phyloP scores from a whole-genome alignment of 2,329 filamentous ascomycete genomes.

The Apiospora rasikravindrae region DNA sequence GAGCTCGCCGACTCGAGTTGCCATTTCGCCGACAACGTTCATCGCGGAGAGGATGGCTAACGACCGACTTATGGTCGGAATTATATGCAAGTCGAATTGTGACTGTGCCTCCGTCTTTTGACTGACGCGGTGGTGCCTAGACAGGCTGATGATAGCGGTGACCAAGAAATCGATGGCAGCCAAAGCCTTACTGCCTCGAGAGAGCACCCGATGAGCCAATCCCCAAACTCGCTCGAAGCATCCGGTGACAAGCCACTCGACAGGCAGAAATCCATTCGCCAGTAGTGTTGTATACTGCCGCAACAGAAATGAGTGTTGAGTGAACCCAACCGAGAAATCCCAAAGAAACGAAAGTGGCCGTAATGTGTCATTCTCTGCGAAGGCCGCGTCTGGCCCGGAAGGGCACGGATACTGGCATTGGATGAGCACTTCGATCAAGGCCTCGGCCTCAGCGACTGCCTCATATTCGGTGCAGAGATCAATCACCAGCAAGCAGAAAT shows the following conservation, averaged over 20 bases:
- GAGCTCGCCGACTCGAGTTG: conserved; percentile 21
- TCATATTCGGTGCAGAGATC: conserved; percentile 45
- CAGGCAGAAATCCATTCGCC: conserved; percentile 40
- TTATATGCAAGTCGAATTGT: conserved; percentile 31
- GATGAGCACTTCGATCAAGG: conserved; percentile 44
- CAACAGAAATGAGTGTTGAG: conserved; percentile 41
- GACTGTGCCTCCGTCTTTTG: conserved; percentile 23
- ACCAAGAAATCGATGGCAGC: conserved; percentile 45
- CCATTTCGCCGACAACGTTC: conserved; percentile 32
- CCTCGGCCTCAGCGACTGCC: conserved; percentile 47
- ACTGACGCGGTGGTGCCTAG: conserved; percentile 27
- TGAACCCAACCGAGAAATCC: conserved; percentile 40
- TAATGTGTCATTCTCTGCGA: conserved; percentile 34
- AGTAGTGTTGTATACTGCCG: conserved; percentile 45
- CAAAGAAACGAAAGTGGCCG: conserved; percentile 42
- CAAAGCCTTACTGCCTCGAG: conserved; percentile 35
- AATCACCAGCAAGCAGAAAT: conserved; percentile 47
- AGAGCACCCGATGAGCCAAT: conserved; percentile 42
- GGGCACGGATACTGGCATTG: conserved; percentile 43
- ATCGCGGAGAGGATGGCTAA: conserved; percentile 46
- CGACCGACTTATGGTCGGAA: conserved; percentile 47
- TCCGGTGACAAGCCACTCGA: conserved; percentile 50
- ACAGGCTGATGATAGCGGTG: conserved; percentile 41
- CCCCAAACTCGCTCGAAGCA: conserved; percentile 50
- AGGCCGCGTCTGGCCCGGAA: conserved; percentile 37